phyloP scores from a whole-genome alignment of 2,329 filamentous ascomycete species.

The Cadophora luteo-olivacea region DNA sequence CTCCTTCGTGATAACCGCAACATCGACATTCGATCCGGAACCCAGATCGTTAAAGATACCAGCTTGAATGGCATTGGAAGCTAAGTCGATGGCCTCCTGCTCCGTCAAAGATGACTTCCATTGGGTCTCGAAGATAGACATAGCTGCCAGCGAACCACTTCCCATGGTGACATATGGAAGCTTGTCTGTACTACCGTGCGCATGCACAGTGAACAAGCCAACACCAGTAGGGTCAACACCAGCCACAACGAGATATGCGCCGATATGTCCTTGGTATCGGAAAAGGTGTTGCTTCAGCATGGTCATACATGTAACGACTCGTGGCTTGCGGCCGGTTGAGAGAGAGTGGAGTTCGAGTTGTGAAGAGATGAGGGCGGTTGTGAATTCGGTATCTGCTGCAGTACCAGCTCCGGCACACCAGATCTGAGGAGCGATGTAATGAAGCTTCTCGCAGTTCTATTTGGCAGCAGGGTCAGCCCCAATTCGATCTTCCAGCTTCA shows the following conservation, averaged over 20 bases:
- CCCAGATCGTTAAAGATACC: slow-evolving; percentile 99
- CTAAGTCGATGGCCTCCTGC: slow-evolving; percentile 83
- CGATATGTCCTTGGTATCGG: slow-evolving; percentile 96
- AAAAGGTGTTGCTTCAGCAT: slow-evolving; percentile 99
- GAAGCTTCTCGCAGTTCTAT: slow-evolving; percentile 98
- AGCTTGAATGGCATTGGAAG: slow-evolving; percentile 86
- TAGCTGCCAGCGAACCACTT: slow-evolving; percentile 91
- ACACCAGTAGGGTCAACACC: slow-evolving; percentile 95
- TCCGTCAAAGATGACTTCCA: slow-evolving; percentile 83
- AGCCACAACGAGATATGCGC: slow-evolving; percentile 95
- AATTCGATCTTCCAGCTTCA: neutral
- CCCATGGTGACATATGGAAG: slow-evolving; percentile 99
- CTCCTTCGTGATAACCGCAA: slow-evolving; percentile 92
- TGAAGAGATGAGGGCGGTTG: slow-evolving; percentile 96
- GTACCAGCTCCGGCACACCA: slow-evolving; percentile 99
- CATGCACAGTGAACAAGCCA: slow-evolving; percentile 97
- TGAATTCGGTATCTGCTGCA: slow-evolving; percentile 98
- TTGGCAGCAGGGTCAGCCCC: slow-evolving; percentile 3
- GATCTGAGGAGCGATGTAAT: slow-evolving; percentile 98
- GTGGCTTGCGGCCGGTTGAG: slow-evolving; percentile 93
- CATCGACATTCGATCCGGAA: slow-evolving; percentile 96
- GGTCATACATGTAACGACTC: slow-evolving; percentile 99
- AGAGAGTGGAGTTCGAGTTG: slow-evolving; percentile 97
- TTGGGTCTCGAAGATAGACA: slow-evolving; percentile 96
- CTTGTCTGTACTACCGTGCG: slow-evolving; percentile 98